These are phyloP conservation scores for Xylaria bambusicola DNA, from an alignment of 495 filamentous ascomycete species.

Conservation along the genomic window DNA sequence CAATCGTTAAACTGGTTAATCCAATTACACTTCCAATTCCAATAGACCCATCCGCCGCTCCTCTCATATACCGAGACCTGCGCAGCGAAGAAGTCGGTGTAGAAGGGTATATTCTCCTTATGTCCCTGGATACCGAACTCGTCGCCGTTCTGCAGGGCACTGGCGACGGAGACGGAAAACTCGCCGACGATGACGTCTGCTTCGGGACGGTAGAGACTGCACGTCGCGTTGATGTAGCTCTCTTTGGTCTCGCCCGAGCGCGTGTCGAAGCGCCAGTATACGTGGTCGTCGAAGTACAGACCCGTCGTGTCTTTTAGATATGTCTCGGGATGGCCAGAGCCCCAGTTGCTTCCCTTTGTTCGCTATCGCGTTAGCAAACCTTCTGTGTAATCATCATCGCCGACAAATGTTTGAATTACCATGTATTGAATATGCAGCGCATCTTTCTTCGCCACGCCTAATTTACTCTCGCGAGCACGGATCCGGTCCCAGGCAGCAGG, in stretches of 20 bases:
- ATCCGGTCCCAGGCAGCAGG: conserved; percentile 16
- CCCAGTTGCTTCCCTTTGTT: conserved; percentile 30
- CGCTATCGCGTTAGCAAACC: not conserved
- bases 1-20: conserved; percentile 38
- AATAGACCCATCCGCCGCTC: conserved; percentile 60
- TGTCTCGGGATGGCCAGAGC: conserved; percentile 20
- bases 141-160: conserved; percentile 44
- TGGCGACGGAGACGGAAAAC: conserved; percentile 40
- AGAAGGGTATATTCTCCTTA: conserved; percentile 49
- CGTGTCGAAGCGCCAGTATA: conserved; percentile 11
- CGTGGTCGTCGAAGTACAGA: conserved; percentile 27
- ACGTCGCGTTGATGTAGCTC: conserved; percentile 50
- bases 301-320: conserved; percentile 15
- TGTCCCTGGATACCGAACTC: conserved; percentile 42
- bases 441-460: conserved; percentile 11
- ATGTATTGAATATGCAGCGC: conserved; percentile 26
- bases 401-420: not conserved
- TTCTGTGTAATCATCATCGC: not conserved
- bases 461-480: conserved; percentile 15
- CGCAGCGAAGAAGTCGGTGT: conserved; percentile 58
- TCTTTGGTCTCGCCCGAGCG: conserved; percentile 14
- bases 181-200: conserved; percentile 50
- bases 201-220: conserved; percentile 40
- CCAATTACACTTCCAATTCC: conserved; percentile 49
- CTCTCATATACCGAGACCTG: conserved; percentile 58